Conservation (phyloP, 805 yeast genomes). For the Nakazawaea molendinolei region DNA sequence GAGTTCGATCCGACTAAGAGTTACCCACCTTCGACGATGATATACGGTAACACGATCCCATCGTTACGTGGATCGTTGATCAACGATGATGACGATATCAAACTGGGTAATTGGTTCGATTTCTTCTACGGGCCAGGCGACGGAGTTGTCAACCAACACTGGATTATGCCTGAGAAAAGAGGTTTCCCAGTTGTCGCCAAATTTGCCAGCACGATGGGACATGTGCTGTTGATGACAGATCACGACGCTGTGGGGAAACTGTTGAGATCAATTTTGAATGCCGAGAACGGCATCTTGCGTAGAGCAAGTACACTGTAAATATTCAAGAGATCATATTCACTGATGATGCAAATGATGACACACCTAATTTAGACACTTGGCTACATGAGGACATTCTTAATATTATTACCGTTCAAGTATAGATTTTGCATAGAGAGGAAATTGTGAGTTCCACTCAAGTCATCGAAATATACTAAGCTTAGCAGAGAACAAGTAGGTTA, state of each 20-base stretch:
- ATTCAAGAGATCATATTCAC: too few relatives aligned
- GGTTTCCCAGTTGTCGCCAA: conserved; percentile 73
- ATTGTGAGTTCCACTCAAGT: too few relatives aligned
- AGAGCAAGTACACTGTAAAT: too few relatives aligned
- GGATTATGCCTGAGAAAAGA: conserved; percentile 71
- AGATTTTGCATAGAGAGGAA: too few relatives aligned
- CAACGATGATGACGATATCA: conserved; percentile 51
- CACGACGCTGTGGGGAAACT: conserved; percentile 67
- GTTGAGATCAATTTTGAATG: conserved; percentile 51
- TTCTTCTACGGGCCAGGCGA: conserved; percentile 88
- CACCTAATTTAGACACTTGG: too few relatives aligned
- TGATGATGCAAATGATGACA: not conserved
- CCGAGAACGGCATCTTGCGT: conserved; percentile 42
- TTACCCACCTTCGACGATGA: conserved; percentile 81
- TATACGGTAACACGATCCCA: conserved; percentile 78
- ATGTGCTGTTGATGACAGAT: conserved; percentile 75
- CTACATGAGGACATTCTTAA: too few relatives aligned
- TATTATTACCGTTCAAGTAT: too few relatives aligned
- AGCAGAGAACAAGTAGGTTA: too few relatives aligned
- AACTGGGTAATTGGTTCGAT: conserved; percentile 65
- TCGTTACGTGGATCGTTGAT: conserved; percentile 80
- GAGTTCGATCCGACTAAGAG: conserved; percentile 42
- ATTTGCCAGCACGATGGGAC: conserved; percentile 61
- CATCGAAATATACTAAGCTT: too few relatives aligned
- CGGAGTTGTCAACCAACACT: conserved; percentile 81